Evolutionary conservation across 1,284 basidiomycete species (phyloP).

Genomic region (Leccinum angustisporum): DNA sequence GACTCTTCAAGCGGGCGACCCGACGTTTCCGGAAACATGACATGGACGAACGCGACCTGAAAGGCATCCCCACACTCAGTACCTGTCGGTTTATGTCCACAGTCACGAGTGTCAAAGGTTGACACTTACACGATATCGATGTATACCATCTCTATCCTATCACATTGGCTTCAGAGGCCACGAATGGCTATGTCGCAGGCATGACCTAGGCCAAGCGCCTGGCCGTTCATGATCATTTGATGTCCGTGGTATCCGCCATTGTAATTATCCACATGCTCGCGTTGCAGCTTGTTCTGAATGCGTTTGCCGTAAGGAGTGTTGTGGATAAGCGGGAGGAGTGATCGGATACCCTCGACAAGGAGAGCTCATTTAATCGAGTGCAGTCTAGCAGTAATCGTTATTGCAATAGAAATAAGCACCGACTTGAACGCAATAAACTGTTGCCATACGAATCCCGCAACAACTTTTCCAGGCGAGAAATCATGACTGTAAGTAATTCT

Average conservation of each 20-base stretch:
- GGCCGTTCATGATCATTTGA: conserved; percentile 57
- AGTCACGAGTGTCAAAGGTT: too few species aligned
- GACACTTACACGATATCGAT: not conserved
- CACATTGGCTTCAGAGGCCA: too few species aligned
- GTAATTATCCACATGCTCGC: conserved; percentile 3
- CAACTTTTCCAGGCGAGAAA: conserved; percentile 89
- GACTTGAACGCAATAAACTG: conserved; percentile 81
- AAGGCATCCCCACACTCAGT: too few species aligned
- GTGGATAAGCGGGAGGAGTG: conserved; percentile 93
- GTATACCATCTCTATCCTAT: too few species aligned
- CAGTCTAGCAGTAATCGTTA: conserved; percentile 58
- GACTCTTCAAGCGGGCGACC: too few species aligned
- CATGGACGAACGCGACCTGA: too few species aligned
- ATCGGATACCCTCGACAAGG: conserved; percentile 93
- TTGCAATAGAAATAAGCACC: conserved; percentile 19
- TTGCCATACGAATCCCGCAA: conserved; percentile 94
- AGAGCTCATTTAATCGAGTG: conserved; percentile 89
- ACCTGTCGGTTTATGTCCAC: too few species aligned
- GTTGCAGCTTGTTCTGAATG: conserved; percentile 93
- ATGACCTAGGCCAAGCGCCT: conserved; percentile 51
- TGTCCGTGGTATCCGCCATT: conserved; percentile 53
- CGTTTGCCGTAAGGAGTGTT: conserved; percentile 98
- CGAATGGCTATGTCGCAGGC: not conserved
- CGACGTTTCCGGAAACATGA: too few species aligned
- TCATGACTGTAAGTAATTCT: conserved; percentile 80